phyloP scores from a whole-genome alignment of 1,139 yeast species.

The Geotrichum klebahnii region DNA sequence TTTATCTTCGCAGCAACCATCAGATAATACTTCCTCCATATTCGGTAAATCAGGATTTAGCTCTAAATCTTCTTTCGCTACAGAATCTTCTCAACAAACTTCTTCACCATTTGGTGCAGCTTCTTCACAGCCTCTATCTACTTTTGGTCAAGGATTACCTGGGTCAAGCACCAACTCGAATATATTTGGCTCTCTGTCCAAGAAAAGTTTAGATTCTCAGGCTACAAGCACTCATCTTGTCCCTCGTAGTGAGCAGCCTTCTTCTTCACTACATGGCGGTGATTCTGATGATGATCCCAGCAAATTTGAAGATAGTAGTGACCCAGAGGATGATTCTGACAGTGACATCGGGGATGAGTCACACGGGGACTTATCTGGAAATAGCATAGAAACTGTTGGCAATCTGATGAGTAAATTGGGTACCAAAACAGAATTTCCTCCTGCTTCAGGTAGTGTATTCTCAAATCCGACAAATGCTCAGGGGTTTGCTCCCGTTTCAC shows the following conservation, averaged over 20 bases:
- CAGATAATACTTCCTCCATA: neutral
- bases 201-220: neutral
- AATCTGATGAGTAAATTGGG: neutral
- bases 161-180: neutral
- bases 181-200: neutral
- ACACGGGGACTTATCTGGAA: neutral
- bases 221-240: no score
- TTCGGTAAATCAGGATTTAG: constrained; percentile 17
- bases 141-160: neutral
- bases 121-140: neutral
- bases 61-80: neutral
- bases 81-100: no score
- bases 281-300: constrained; percentile 44
- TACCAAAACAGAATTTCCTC: no score
- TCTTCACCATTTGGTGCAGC: constrained; percentile 21
- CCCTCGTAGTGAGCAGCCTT: no score
- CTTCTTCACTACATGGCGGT: constrained; percentile 56
- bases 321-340: neutral
- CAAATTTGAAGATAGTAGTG: constrained; percentile 11
- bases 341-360: neutral
- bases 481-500: no score
- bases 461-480: no score
- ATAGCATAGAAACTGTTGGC: neutral
- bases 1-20: neutral
- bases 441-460: no score